Evolutionary conservation across 2,329 filamentous ascomycete species (phyloP).

Genomic region (Alternaria gansuensis): DNA sequence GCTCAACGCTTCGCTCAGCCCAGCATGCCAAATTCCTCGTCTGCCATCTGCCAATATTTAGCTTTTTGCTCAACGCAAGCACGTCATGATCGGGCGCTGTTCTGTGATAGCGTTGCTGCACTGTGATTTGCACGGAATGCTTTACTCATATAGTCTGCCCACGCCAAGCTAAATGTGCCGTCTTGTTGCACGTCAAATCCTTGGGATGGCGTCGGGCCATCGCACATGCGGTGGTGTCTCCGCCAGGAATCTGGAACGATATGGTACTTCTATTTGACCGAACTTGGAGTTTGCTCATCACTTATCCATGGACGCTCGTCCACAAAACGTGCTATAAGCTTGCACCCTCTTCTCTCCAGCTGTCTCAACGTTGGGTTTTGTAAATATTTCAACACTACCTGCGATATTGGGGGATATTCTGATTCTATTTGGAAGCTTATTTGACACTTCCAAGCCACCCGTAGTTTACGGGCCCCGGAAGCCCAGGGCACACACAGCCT

Average conservation of each 20-base stretch:
- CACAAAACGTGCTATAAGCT: slow-evolving; percentile 13
- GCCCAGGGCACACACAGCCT: neutral
- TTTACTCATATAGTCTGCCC: slow-evolving; percentile 19
- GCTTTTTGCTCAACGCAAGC: slow-evolving; percentile 26
- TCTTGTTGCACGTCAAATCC: slow-evolving; percentile 25
- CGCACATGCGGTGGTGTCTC: slow-evolving; percentile 30
- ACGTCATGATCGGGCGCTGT: slow-evolving; percentile 35
- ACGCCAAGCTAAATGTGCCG: slow-evolving; percentile 35
- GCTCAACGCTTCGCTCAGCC: slow-evolving; percentile 35
- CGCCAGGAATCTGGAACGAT: slow-evolving; percentile 32
- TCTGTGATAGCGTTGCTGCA: slow-evolving; percentile 16
- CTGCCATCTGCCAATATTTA: slow-evolving; percentile 21
- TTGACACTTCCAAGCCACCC: neutral
- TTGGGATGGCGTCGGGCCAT: slow-evolving; percentile 26
- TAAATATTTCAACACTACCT: neutral
- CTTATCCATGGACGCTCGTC: slow-evolving; percentile 15
- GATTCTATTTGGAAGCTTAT: neutral
- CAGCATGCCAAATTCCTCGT: slow-evolving; percentile 37
- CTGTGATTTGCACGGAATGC: slow-evolving; percentile 35
- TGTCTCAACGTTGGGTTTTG: slow-evolving; percentile 7
- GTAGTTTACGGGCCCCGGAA: neutral
- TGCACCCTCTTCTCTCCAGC: slow-evolving; percentile 6
- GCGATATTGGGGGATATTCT: neutral
- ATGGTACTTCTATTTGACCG: slow-evolving; percentile 24
- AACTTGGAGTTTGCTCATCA: slow-evolving; percentile 17